Conservation (phyloP, 1,139 yeast genomes). For the Hemisphaericaspora xylofermentans region DNA sequence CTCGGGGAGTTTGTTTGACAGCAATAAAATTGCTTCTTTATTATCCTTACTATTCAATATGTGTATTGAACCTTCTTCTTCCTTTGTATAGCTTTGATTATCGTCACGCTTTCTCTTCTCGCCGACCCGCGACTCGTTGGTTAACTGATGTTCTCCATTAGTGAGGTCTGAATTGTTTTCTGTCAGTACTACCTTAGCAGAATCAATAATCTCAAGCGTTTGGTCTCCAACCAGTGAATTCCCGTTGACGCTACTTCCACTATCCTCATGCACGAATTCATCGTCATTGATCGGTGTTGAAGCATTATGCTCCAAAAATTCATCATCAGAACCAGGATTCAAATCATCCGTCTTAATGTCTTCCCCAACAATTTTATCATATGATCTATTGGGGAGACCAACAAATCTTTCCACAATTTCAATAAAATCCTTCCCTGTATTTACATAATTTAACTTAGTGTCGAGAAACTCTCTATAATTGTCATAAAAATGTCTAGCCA, state of each 20-base stretch:
- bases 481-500: conserved; percentile 51
- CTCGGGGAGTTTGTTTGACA: background rate
- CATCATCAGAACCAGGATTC: conserved; percentile 26
- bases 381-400: conserved; percentile 14
- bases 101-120: conserved; percentile 19
- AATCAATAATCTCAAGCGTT: conserved; percentile 7
- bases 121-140: conserved; percentile 18
- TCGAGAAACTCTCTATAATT: conserved; percentile 27
- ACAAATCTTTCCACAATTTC: conserved; percentile 23
- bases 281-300: conserved; percentile 30
- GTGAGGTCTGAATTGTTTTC: background rate
- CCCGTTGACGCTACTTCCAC: conserved; percentile 2
- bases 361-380: conserved; percentile 17
- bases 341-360: conserved; percentile 20
- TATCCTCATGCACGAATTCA: conserved; percentile 15
- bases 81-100: conserved; percentile 3
- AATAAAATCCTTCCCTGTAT: conserved; percentile 33
- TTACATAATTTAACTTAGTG: conserved; percentile 25
- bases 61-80: conserved; percentile 9
- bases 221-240: conserved; percentile 6
- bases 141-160: background rate
- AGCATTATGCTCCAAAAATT: conserved; percentile 21
- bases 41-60: background rate
- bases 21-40: background rate
- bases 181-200: conserved; percentile 13